Evolutionary conservation across 768 basidiomycete genomes (phyloP), one percentile per base, ranked within the genome.

Genomic region (Rubroboletus satanas): DNA sequence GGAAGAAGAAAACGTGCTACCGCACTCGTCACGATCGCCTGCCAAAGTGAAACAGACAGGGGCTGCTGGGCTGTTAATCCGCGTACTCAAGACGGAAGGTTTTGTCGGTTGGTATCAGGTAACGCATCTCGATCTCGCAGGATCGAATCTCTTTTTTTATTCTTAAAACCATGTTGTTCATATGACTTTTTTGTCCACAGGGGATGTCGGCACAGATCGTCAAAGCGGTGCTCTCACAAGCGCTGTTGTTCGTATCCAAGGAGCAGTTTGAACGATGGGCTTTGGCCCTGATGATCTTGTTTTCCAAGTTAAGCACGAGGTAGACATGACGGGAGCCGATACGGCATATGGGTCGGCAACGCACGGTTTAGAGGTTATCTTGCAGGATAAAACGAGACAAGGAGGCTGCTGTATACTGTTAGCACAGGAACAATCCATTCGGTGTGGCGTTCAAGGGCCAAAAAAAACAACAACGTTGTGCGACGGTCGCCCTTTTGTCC

Each of bases 151-250:
- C 21, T 21, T 21, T 21, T 21, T 31, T 31, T 29, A 6, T 23
- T 4, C 17, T 26, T 32, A 17, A 31, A 48, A n/a, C 23, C 3
- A 17, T 26, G 17, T 47, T 21, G 23, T 38, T 48, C 45, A 57
- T 21, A 21, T 21, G 21, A 21, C 6, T 21, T 32, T 32, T n/a
- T 12, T 33, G 9, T 51, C 7, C n/a, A 9, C 39, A 95, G 88
- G 97, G 97, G 11, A 95, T 99, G 90, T 80, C 88, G 60, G 95
- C 97, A 0, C 97, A 99, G 71, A 94, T 98, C 54, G 80, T 84
- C 48, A 99, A 99, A 71, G 97, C 96, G 0, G 95, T 98, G 12
- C 74, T 99, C 14, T 90, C 93, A 8, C 97, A 99, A 71, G 96
- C 94, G 2, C 78, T 99, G 59, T 74, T 98, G 50, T 99, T 99